A percentile compares a stretch with the other conserved stretches of the same genome.
Evolutionary conservation across 2,329 filamentous ascomycete species (phyloP).

Genomic region (Sclerotinia trifoliorum): DNA sequence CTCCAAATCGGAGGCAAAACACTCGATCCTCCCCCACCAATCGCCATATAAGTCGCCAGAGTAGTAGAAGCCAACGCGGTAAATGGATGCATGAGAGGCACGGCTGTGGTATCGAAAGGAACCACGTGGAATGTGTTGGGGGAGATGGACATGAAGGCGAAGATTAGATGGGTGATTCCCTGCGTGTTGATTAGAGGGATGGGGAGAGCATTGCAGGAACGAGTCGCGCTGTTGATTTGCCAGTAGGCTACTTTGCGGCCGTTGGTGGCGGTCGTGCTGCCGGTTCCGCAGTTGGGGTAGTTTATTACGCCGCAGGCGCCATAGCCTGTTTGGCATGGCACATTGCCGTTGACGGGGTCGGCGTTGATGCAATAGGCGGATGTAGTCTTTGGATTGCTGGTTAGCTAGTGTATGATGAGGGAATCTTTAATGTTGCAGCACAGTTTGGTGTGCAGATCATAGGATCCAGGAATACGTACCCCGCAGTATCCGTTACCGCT

Average conservation of each 20-base stretch:
- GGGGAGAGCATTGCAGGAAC: conserved; percentile 39
- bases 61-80: conserved; percentile 40
- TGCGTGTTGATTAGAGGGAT: conserved; percentile 40
- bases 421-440: not conserved
- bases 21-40: conserved; percentile 43
- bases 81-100: conserved; percentile 33
- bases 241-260: conserved; percentile 16
- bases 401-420: not conserved
- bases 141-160: conserved; percentile 46
- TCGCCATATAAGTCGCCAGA: conserved; percentile 41
- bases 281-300: conserved; percentile 6
- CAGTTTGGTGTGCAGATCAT: not conserved
- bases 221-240: conserved; percentile 11
- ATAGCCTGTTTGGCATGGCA: conserved; percentile 9
- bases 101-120: conserved; percentile 34
- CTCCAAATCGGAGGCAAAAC: conserved; percentile 33
- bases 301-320: conserved; percentile 2
- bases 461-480: not conserved
- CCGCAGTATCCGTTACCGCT: conserved; percentile 21
- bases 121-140: conserved; percentile 38
- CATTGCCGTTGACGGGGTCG: conserved; percentile 10
- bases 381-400: conserved; percentile 1
- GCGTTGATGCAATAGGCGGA: conserved; percentile 21
- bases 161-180: conserved; percentile 41
- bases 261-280: conserved; percentile 7